Conservation (phyloP, 306 rosid genomes). For the Hippophae gyantsensis region DNA sequence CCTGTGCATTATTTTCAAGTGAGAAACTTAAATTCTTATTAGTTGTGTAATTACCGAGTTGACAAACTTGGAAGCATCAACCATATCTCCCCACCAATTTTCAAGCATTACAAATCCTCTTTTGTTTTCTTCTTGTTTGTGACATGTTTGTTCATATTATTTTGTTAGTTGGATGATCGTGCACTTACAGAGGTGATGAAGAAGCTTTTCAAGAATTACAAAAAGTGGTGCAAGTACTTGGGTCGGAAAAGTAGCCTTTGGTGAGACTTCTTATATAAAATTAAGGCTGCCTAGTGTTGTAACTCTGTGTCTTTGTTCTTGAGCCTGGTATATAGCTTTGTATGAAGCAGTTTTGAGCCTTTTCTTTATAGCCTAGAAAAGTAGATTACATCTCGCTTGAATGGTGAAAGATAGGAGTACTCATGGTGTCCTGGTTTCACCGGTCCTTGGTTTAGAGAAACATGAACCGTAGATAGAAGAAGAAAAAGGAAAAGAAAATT, state of each 20-base stretch:
- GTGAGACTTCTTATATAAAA: conserved; percentile 18
- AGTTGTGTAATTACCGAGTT: neutral
- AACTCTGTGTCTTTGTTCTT: conserved; percentile 3
- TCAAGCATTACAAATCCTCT: neutral
- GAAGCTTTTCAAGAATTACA: conserved; percentile 94
- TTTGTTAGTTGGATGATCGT: conserved; percentile 84
- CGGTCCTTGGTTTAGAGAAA: neutral
- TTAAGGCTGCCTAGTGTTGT: conserved; percentile 10
- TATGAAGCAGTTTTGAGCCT: neutral
- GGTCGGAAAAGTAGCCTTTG: conserved; percentile 98
- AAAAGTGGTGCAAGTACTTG: conserved; percentile 98
- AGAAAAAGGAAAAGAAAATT: neutral
- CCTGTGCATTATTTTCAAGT: neutral
- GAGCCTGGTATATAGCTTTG: neutral
- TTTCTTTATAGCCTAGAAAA: neutral
- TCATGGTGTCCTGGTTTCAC: neutral
- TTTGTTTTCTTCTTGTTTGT: conserved; percentile 21
- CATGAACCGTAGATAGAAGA: no score
- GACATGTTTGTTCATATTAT: conserved; percentile 19
- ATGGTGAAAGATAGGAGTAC: neutral
- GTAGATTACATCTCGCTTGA: neutral
- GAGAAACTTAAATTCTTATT: neutral
- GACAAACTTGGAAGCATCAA: neutral
- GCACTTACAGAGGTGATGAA: conserved; percentile 96
- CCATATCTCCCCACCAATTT: neutral